Evolutionary conservation across 164 flowering plant genomes (phyloP), one percentile per base, ranked within the genome.

Genomic region (Aristolochia fimbriata): DNA sequence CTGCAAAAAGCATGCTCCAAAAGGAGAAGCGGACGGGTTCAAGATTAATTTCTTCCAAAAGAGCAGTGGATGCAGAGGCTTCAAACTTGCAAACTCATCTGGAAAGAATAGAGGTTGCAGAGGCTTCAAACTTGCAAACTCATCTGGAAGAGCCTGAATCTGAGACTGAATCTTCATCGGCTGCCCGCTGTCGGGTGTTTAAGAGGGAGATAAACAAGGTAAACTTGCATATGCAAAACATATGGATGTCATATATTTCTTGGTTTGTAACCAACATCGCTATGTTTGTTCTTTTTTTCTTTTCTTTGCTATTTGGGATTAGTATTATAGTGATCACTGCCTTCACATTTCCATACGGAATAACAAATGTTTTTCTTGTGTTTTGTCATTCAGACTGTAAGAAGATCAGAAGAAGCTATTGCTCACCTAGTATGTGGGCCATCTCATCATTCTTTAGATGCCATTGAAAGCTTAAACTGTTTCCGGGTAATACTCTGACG

Each of bases 121-220:
- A 75, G 51, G 64, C 68, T 47, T 63, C 80, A 17, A 54, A 58
- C 0, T 52, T 52, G 23, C 82, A 79, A 62, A 30, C 63, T 67
- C 6, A 56, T 15, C 58, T 24, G 21, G n/a, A 20, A 19, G 85
- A 83, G 6, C 56, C 30, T 52, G 56, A 23, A 17, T 22, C 23
- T 22, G 56, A 52, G 27, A 13, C 56, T 23, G 63, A 58, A 24
- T 82, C 86, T 54, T 73, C 77, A 37, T 83, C 96, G 74, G 79
- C 96, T 60, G 99, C 97, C 41, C 85, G 94, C 66, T 90, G 96
- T 65, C 86, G 86, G 49, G 58, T 80, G 19, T 83, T 58, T 59
- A 77, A 65, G 60, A 82, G 83, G 71, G 48, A 41, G 45, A 76
- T 71, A 14, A 76, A 78, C 37, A 85, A 79, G 99, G 97, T 74